Conservation (phyloP, 371 early-diverging fungal species). For the Catenaria anguillulae region DNA sequence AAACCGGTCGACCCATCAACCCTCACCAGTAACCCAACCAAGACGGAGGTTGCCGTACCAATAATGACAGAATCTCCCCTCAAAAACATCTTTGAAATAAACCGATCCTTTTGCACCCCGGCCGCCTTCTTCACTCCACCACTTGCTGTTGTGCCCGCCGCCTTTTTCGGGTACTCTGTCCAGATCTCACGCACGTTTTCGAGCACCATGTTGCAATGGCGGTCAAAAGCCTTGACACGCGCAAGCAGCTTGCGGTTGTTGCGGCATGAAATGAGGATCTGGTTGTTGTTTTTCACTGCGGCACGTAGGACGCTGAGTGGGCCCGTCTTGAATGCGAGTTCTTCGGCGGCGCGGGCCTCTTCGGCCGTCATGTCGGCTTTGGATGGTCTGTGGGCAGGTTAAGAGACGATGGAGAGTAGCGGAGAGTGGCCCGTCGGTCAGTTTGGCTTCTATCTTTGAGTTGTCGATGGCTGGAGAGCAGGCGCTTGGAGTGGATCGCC, state of each 20-base stretch:
- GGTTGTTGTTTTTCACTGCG: constrained; percentile 89
- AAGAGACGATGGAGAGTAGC: too few relatives aligned
- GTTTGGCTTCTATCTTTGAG: too few relatives aligned
- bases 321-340: constrained; percentile 90
- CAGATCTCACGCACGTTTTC: constrained; percentile 98
- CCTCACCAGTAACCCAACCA: too few relatives aligned
- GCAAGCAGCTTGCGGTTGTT: constrained; percentile 95
- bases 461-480: too few relatives aligned
- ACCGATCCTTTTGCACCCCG: constrained; percentile 92
- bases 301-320: constrained; percentile 89
- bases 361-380: constrained; percentile 82
- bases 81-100: constrained; percentile 94
- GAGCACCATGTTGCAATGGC: constrained; percentile 97
- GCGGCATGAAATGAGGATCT: constrained; percentile 85
- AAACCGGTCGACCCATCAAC: too few relatives aligned
- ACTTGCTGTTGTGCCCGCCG: too few relatives aligned
- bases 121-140: too few relatives aligned
- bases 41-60: too few relatives aligned
- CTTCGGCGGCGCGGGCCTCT: constrained; percentile 80
- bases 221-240: constrained; percentile 95
- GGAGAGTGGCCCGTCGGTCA: too few relatives aligned
- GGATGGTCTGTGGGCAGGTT: too few relatives aligned
- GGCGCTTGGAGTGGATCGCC: too few relatives aligned
- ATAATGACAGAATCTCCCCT: constrained; percentile 93
- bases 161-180: constrained; percentile 78